A percentile compares a stretch with the other conserved stretches of the same genome.
Conservation (phyloP, 352 stramenopile species). For the Phytophthora palmivora region DNA sequence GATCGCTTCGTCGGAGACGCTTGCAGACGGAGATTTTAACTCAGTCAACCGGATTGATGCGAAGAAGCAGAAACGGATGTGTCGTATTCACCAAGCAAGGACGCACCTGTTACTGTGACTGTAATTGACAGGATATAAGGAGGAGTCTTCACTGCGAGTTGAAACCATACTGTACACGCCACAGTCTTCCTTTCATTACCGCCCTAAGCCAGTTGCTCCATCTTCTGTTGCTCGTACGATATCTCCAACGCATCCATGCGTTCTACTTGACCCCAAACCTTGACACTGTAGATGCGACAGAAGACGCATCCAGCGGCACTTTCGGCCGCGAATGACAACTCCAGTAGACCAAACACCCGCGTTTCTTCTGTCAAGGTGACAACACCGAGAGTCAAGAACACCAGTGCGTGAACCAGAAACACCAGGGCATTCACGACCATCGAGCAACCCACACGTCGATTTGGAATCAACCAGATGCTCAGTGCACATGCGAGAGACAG, state of each 20-base stretch:
- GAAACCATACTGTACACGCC: too few relatives aligned
- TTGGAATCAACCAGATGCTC: constrained; percentile 8
- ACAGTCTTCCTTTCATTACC: neutral
- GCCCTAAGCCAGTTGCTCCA: constrained; percentile 7
- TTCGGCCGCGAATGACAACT: constrained; percentile 9
- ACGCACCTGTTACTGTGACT: too few relatives aligned
- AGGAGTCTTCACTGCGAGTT: too few relatives aligned
- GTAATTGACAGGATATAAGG: too few relatives aligned
- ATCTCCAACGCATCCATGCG: constrained; percentile 19
- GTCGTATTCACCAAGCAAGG: too few relatives aligned
- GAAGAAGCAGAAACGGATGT: too few relatives aligned
- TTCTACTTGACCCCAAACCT: constrained; percentile 11
- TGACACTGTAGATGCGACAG: constrained; percentile 20
- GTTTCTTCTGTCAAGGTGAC: neutral
- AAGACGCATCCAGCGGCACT: constrained; percentile 11
- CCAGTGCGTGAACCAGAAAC: constrained; percentile 11
- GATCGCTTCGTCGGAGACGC: too few relatives aligned
- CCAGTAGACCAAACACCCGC: constrained; percentile 11
- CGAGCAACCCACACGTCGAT: constrained; percentile 14
- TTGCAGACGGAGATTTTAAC: too few relatives aligned
- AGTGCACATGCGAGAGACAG: constrained; percentile 13
- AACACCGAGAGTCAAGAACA: neutral
- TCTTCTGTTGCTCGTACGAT: constrained; percentile 15
- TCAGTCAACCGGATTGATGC: too few relatives aligned
- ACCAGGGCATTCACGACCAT: constrained; percentile 18